Evolutionary conservation across 441 rosid genomes (phyloP).

Genomic region (Euphorbia schlechtendalii): DNA sequence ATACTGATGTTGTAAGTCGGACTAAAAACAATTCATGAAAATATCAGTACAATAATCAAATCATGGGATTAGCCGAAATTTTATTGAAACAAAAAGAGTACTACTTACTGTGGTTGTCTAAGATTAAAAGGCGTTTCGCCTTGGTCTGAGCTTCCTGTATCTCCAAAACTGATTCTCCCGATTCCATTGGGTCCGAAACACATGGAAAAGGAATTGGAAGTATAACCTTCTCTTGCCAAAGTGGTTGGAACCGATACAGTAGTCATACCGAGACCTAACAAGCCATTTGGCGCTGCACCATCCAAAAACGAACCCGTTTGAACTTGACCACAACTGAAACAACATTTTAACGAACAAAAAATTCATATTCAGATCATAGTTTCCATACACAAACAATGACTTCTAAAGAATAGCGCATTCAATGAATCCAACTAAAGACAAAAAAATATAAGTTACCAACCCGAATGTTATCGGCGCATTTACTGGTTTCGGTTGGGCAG

Average conservation of each 20-base stretch:
- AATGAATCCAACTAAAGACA: background rate
- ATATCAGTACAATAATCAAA: slow-evolving; percentile 18
- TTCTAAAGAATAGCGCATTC: background rate
- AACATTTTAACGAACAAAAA: background rate
- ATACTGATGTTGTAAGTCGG: slow-evolving; percentile 79
- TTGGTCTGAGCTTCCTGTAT: slow-evolving; percentile 70
- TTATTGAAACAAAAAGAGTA: background rate
- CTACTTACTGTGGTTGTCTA: slow-evolving; percentile 53
- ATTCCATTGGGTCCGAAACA: slow-evolving; percentile 66
- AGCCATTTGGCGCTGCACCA: slow-evolving; percentile 94
- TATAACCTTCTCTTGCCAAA: slow-evolving; percentile 57
- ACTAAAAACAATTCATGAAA: slow-evolving; percentile 32
- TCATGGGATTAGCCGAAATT: no score
- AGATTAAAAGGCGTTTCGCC: slow-evolving; percentile 68
- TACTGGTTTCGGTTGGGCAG: slow-evolving; percentile 29
- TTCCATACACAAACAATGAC: background rate
- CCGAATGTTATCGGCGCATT: slow-evolving; percentile 63
- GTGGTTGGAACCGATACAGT: slow-evolving; percentile 78
- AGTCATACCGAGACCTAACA: slow-evolving; percentile 84
- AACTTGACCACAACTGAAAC: slow-evolving; percentile 69
- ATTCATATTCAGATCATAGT: background rate
- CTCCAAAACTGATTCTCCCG: slow-evolving; percentile 93
- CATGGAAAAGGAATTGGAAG: slow-evolving; percentile 86
- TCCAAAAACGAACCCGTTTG: slow-evolving; percentile 81
- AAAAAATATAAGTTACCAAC: slow-evolving; percentile 31